Evolutionary conservation across 1,139 yeast species (phyloP), one percentile per base, ranked within the genome.

Genomic region (Kurtzmaniella quercitrusa): DNA sequence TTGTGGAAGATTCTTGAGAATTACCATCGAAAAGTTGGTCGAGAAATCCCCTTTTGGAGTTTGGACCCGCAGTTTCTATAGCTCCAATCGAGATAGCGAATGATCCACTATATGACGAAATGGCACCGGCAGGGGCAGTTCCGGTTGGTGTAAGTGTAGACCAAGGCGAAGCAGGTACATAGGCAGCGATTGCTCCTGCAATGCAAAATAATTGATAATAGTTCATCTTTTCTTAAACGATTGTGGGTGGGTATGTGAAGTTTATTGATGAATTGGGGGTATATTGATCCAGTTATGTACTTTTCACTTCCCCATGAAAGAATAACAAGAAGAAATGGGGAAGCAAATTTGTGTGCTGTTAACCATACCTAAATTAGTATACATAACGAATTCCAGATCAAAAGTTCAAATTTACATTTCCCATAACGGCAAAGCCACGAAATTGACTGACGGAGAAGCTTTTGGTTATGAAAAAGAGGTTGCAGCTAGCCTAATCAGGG

Each of bases 91-190:
- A 59, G 42, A 61, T 52, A 33, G 64, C 66, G 40, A 61, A 60
- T 9, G 66, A 59, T 15, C 64, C 66, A 42, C 56, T 54, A 44
- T 47, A 53, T 40, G 50, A 45, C 14, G 59, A 47, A 40, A 51
- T 42, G 2, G 65, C 65, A 41, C 58, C 48, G 34, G 49, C 55
- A 3, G 50, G 52, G 39, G 57, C 43, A 8, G 61, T 54, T 8
- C 45, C 59, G 15, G 53, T 42, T n/a, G 68, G 68, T 17, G 67
- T 63, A 44, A 64, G 62, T 30, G 56, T 51, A 26, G 61, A 54
- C 61, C 64, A 63, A 37, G 59, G 52, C 3, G 57, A 51, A 17
- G 56, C 57, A 6, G 56, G 45, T 30, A 64, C 63, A 35, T 53
- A 50, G 26, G 59, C 58, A 12, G 56, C 17, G 7, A 34, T n/a